Conservation (phyloP, 805 yeast species). For the Starmerella sp. region DNA sequence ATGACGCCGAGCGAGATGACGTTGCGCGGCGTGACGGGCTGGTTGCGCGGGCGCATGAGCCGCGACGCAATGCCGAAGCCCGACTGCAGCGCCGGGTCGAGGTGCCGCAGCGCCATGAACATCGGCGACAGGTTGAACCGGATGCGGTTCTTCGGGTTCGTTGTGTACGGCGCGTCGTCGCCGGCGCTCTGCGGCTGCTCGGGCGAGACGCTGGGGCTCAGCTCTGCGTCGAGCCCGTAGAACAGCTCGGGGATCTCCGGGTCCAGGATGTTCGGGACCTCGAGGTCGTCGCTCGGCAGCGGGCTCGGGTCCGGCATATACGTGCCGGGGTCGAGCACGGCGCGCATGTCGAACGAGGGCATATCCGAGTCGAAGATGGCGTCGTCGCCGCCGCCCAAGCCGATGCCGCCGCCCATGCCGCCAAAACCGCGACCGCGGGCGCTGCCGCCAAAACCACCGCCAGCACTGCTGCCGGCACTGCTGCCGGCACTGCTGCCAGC, state of each 20-base stretch:
- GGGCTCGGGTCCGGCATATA: slow-evolving; percentile 1
- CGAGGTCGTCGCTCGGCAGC: not conserved
- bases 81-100: slow-evolving; percentile 4
- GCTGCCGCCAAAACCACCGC: too few species aligned
- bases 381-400: not conserved
- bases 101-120: slow-evolving; percentile 6
- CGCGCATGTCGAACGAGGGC: slow-evolving; percentile 1
- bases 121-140: slow-evolving; percentile 11
- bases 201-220: not conserved
- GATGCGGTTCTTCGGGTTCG: slow-evolving; percentile 1
- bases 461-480: too few species aligned
- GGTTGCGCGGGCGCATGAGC: slow-evolving; percentile 3
- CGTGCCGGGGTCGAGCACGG: not conserved
- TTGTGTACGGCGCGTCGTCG: not conserved
- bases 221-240: not conserved
- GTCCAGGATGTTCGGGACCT: not conserved
- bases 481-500: too few species aligned
- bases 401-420: too few species aligned
- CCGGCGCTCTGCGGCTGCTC: not conserved
- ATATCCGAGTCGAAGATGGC: not conserved
- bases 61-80: slow-evolving; percentile 8
- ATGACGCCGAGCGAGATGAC: slow-evolving; percentile 42
- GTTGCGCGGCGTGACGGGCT: slow-evolving; percentile 22
- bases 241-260: not conserved
- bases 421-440: too few species aligned